Evolutionary conservation across 139 green algal genomes (phyloP).

Genomic region (Micractinium sp.): DNA sequence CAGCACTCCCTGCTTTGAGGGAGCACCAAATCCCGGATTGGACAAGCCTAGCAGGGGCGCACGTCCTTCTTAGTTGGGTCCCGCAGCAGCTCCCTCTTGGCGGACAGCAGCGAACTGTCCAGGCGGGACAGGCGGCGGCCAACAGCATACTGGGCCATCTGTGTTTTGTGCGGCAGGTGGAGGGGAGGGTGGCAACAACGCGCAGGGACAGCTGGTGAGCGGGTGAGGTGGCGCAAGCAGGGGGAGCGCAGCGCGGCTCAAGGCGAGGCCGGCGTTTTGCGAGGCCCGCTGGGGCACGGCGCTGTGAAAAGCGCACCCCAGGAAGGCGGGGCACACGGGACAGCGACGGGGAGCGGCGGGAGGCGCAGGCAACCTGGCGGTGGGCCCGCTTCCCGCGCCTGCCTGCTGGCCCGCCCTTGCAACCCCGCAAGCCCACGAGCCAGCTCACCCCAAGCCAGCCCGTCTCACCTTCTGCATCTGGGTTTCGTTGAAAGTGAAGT

Average conservation of each 20-base stretch:
- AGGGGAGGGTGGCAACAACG: too few relatives aligned
- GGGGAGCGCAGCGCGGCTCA: background rate
- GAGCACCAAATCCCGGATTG: too few relatives aligned
- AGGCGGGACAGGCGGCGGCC: slow-evolving; percentile 29
- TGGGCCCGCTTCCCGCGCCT: background rate
- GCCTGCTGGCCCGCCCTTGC: background rate
- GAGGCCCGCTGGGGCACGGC: background rate
- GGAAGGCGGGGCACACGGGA: background rate
- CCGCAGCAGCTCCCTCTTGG: background rate
- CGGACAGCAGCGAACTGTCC: slow-evolving; percentile 6
- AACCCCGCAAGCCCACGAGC: too few relatives aligned
- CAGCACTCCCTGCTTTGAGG: too few relatives aligned
- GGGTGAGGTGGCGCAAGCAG: background rate
- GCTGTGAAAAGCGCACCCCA: background rate
- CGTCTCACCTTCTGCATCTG: slow-evolving; percentile 14
- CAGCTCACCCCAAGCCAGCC: too few relatives aligned
- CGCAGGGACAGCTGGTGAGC: too few relatives aligned
- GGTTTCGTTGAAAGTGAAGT: slow-evolving; percentile 54
- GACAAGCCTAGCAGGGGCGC: slow-evolving; percentile 34
- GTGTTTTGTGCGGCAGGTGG: background rate
- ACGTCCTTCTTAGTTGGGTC: slow-evolving; percentile 14
- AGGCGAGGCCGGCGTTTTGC: background rate
- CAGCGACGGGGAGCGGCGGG: background rate
- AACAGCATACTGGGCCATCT: background rate
- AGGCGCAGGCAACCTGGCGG: background rate